These are phyloP conservation scores for Nemania sp. DNA, from an alignment of 2,329 filamentous ascomycete genomes.

Conservation along the genomic window DNA sequence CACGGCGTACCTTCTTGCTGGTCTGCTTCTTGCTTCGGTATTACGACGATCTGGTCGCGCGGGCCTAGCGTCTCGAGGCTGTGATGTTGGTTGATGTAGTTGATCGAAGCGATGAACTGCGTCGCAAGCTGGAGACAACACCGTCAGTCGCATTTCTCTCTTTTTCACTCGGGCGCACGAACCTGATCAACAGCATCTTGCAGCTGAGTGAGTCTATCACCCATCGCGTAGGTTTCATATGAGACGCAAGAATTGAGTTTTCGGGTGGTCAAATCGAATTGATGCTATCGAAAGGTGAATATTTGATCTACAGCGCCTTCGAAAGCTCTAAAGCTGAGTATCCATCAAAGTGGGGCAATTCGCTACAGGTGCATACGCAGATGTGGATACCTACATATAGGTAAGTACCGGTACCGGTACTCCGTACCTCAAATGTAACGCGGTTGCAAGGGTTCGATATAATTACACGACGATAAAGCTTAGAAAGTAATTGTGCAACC, in stretches of 20 bases:
- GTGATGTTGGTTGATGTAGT: conserved; percentile 70
- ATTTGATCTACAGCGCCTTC: too few species aligned
- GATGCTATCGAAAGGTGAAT: too few species aligned
- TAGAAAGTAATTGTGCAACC: too few species aligned
- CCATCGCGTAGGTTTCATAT: conserved; percentile 52
- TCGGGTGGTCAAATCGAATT: not conserved
- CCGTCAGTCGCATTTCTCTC: conserved; percentile 14
- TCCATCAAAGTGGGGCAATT: too few species aligned
- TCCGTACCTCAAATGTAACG: too few species aligned
- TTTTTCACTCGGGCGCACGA: conserved; percentile 28
- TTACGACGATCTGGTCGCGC: conserved; percentile 61
- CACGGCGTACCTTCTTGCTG: conserved; percentile 52
- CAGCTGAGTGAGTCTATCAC: conserved; percentile 78
- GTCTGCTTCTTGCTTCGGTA: conserved; percentile 54
- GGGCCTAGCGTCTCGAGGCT: conserved; percentile 63
- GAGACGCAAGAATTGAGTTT: not conserved
- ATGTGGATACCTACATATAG: too few species aligned
- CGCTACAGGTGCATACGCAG: too few species aligned
- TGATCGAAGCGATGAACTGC: conserved; percentile 68
- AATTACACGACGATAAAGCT: too few species aligned
- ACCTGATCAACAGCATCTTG: conserved; percentile 86
- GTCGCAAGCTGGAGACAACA: conserved; percentile 58
- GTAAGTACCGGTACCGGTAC: too few species aligned
- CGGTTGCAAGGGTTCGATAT: not conserved
- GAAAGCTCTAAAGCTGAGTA: too few species aligned